These are phyloP conservation scores for Zea mays DNA, from an alignment of 176 grass and related monocot genomes.

Conservation along the genomic window DNA sequence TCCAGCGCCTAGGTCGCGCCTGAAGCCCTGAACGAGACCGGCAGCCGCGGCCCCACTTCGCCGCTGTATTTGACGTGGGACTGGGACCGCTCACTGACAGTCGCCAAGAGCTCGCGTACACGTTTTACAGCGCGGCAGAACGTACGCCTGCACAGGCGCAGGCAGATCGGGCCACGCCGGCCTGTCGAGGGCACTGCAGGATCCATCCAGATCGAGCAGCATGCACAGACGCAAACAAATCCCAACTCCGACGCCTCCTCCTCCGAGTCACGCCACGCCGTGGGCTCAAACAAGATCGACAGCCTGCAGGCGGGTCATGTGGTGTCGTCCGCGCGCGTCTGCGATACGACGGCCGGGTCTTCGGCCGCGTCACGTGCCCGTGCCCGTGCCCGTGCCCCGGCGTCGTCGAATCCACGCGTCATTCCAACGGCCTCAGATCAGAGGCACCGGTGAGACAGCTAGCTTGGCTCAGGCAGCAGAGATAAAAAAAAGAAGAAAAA, in stretches of 20 bases:
- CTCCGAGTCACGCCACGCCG: slow-evolving; percentile 13
- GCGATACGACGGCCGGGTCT: too few relatives aligned
- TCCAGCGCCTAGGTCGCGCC: too few relatives aligned
- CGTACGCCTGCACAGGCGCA: not conserved
- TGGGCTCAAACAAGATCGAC: slow-evolving; percentile 38
- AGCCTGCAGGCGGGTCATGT: slow-evolving; percentile 44
- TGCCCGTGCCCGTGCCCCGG: too few relatives aligned
- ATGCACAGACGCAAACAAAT: slow-evolving; percentile 39
- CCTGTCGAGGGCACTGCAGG: slow-evolving; percentile 23
- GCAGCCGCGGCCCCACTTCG: too few relatives aligned
- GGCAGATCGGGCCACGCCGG: slow-evolving; percentile 25
- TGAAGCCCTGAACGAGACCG: too few relatives aligned
- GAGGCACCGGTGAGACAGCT: not conserved
- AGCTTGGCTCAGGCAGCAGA: not conserved
- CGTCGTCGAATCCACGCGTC: too few relatives aligned
- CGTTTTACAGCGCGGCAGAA: not conserved
- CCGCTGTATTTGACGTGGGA: too few relatives aligned
- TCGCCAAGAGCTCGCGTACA: not conserved
- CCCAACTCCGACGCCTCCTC: slow-evolving; percentile 32
- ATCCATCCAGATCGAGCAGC: too few relatives aligned
- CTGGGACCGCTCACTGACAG: too few relatives aligned
- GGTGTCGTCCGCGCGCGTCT: slow-evolving; percentile 30
- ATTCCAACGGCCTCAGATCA: too few relatives aligned
- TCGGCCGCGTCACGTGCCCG: too few relatives aligned
- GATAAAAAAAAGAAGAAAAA: too few relatives aligned